Base-by-base conservation (phyloP, 441 rosid species). In the Adansonia rubrostipa region DNA sequence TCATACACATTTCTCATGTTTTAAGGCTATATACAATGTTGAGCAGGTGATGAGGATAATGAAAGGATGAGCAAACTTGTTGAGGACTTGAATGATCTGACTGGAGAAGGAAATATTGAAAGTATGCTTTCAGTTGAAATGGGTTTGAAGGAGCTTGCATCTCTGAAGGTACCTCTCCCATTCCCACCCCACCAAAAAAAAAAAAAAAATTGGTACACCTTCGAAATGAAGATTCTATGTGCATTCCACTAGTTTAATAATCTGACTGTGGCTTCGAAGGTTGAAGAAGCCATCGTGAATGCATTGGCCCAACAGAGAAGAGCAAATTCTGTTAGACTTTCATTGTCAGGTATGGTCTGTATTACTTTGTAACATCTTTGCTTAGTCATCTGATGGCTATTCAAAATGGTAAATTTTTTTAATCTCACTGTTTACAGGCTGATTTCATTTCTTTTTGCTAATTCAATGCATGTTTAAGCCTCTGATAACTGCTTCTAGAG, bases 51-150 rank as follows among this genome's bases (percentile, higher is more conserved):
- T 62, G 91, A 87, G 67, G 88, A 89, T 81, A 86, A 82, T 68
- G 97, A 91, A 86, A 88, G 85, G 83, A 91, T 91, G 89, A 90
- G 88, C 84, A 88, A 86, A 78, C 87, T 89, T 69, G 82, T 77
- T 82, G 87, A 80, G 63, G 97, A 94, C 83, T 80, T 88, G 77
- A 93, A 85, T 82, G 99, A 94, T 85, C 87, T 96, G 75, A 94
- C 90, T 40, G 97, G 99, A 63, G 99, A 96, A 83, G 98, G 98
- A 82, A 94, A 96, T 71, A 96, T 96, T 45, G 98, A 96, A 81
- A 96, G 93, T 76, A 94, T 96, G 98, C 98, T 96, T 50, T 92
- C 97, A 7, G 96, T 96, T 82, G 99, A 96, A 92, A 94, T 94
- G 98, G 99, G 97, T 77, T 79, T 96, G 83, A 94, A 91, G 85